Percentiles rank a stretch among this genome's conserved stretches.
Evolutionary conservation across 371 early-diverging fungal species (phyloP).

Genomic region (Apophysomyces ossiformis): DNA sequence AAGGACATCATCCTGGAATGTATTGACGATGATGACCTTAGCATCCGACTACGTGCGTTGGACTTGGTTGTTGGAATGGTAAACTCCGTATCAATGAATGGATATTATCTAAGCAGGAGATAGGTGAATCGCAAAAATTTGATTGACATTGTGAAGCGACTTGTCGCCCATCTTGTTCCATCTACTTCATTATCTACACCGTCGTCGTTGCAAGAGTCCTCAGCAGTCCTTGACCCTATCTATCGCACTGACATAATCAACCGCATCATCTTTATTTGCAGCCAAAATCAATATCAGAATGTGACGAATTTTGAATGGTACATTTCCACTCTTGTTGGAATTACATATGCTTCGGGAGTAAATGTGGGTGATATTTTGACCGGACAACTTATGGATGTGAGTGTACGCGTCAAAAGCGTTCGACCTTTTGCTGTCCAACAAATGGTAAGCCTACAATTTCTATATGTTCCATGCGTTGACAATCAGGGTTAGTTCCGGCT

Average conservation of each 20-base stretch:
- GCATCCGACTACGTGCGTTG: slow-evolving; percentile 87
- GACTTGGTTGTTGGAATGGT: slow-evolving; percentile 88
- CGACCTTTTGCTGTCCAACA: slow-evolving; percentile 76
- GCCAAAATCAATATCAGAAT: slow-evolving; percentile 81
- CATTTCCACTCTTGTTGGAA: slow-evolving; percentile 76
- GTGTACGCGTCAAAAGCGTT: slow-evolving; percentile 87
- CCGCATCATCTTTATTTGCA: slow-evolving; percentile 83
- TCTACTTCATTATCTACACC: slow-evolving; percentile 16
- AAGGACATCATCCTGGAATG: slow-evolving; percentile 85
- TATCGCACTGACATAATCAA: slow-evolving; percentile 84
- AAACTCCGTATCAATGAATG: neutral
- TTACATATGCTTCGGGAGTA: slow-evolving; percentile 76
- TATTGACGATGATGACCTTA: slow-evolving; percentile 90
- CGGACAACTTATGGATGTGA: slow-evolving; percentile 86
- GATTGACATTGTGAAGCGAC: slow-evolving; percentile 78
- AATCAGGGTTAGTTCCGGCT: slow-evolving; percentile 48
- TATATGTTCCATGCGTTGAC: neutral
- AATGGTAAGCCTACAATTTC: slow-evolving; percentile 59
- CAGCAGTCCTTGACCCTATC: slow-evolving; percentile 65
- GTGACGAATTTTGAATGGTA: slow-evolving; percentile 97
- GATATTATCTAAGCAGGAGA: neutral
- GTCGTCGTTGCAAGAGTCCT: slow-evolving; percentile 41
- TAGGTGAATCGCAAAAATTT: slow-evolving; percentile 79
- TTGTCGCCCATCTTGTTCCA: slow-evolving; percentile 80
- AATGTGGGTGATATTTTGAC: slow-evolving; percentile 73